phyloP scores from a whole-genome alignment of 306 rosid genomes.

The Quercus parvula region DNA sequence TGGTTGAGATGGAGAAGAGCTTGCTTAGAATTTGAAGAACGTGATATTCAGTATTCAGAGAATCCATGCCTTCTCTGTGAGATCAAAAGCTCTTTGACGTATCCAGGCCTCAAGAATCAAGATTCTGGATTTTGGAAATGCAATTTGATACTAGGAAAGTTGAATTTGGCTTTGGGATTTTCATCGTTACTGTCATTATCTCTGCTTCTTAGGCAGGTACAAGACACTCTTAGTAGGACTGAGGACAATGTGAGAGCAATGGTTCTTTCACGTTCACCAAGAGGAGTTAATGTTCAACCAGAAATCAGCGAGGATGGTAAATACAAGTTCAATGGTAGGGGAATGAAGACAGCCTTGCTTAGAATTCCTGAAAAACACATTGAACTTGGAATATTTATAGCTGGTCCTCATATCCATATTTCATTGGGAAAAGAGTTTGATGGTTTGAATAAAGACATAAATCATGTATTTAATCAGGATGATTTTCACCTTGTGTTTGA shows the following conservation, averaged over 20 bases:
- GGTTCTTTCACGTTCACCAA: slow-evolving; percentile 26
- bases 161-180: slow-evolving; percentile 56
- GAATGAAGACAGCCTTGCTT: slow-evolving; percentile 43
- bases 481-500: slow-evolving; percentile 52
- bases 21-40: slow-evolving; percentile 40
- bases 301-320: slow-evolving; percentile 34
- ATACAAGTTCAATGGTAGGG: slow-evolving; percentile 40
- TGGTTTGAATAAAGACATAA: slow-evolving; percentile 29
- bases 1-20: slow-evolving; percentile 58
- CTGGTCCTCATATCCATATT: slow-evolving; percentile 62
- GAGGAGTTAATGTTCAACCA: slow-evolving; percentile 14
- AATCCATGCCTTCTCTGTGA: slow-evolving; percentile 65
- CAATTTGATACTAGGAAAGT: slow-evolving; percentile 69
- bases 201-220: slow-evolving; percentile 60
- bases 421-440: slow-evolving; percentile 41
- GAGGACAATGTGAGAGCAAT: slow-evolving; percentile 31
- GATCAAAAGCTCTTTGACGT: slow-evolving; percentile 44
- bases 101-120: slow-evolving; percentile 36
- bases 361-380: slow-evolving; percentile 61
- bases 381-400: slow-evolving; percentile 64
- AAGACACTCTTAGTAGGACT: slow-evolving; percentile 38
- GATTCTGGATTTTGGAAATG: slow-evolving; percentile 56
- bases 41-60: slow-evolving; percentile 57
- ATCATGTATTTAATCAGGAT: slow-evolving; percentile 29
- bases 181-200: slow-evolving; percentile 55